phyloP scores from a whole-genome alignment of 176 grass and related monocot species.

The Zoysia japonica region DNA sequence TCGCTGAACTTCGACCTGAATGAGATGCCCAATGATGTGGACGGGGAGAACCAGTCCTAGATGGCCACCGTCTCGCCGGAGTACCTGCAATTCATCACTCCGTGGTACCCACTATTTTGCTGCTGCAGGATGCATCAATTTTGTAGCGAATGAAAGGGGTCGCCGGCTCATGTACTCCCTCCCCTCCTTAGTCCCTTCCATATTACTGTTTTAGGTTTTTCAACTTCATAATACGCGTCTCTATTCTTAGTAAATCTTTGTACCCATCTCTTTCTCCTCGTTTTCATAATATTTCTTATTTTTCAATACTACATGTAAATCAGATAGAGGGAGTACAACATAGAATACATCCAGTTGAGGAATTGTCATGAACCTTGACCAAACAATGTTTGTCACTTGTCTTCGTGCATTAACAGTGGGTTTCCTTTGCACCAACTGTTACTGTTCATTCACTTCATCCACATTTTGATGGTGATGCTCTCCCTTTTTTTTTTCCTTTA shows the following conservation, averaged over 20 bases:
- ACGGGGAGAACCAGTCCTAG: conserved; percentile 26
- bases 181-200: too few relatives aligned
- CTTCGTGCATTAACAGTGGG: neutral
- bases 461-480: neutral
- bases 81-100: too few relatives aligned
- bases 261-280: too few relatives aligned
- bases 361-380: neutral
- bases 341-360: neutral
- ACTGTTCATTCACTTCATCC: neutral
- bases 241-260: too few relatives aligned
- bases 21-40: conserved; percentile 17
- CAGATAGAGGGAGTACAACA: too few relatives aligned
- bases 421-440: neutral
- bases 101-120: neutral
- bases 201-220: too few relatives aligned
- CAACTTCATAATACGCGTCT: too few relatives aligned
- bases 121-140: conserved; percentile 13
- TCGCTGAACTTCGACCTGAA: conserved; percentile 40
- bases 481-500: too few relatives aligned
- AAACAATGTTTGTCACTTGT: neutral
- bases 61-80: neutral
- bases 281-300: too few relatives aligned
- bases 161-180: neutral
- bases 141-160: neutral
- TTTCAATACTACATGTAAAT: too few relatives aligned